Conservation (phyloP, 2,329 filamentous ascomycete species). For the Epichloe uncinata region DNA sequence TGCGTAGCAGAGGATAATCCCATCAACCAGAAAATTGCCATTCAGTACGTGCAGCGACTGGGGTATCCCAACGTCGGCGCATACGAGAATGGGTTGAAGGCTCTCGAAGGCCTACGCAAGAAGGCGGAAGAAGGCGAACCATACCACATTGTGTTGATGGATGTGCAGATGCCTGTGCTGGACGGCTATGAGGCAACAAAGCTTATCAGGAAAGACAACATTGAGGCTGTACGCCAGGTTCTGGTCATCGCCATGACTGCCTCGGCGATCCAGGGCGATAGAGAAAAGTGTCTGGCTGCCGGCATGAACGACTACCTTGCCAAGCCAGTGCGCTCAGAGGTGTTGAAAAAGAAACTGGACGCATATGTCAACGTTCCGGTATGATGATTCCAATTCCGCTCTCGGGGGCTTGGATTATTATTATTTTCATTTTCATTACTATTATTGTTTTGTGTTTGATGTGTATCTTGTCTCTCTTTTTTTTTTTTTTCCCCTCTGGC, state of each 20-base stretch:
- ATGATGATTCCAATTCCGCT: background rate
- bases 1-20: slow-evolving; percentile 93
- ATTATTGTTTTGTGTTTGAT: too few species aligned
- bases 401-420: background rate
- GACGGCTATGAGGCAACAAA: slow-evolving; percentile 89
- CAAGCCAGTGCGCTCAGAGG: slow-evolving; percentile 82
- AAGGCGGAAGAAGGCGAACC: slow-evolving; percentile 59
- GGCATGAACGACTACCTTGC: slow-evolving; percentile 98
- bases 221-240: slow-evolving; percentile 65
- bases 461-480: too few species aligned
- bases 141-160: slow-evolving; percentile 89
- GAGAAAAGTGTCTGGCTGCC: slow-evolving; percentile 87
- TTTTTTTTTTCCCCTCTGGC: background rate
- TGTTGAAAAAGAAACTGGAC: slow-evolving; percentile 70
- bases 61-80: slow-evolving; percentile 73
- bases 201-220: slow-evolving; percentile 61
- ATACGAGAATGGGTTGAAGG: slow-evolving; percentile 79
- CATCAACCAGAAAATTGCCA: slow-evolving; percentile 89
- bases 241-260: slow-evolving; percentile 98
- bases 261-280: slow-evolving; percentile 82
- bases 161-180: slow-evolving; percentile 89
- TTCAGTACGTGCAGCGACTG: slow-evolving; percentile 76
- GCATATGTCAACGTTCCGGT: slow-evolving; percentile 34
- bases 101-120: slow-evolving; percentile 69
- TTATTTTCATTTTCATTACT: too few species aligned